phyloP scores from a whole-genome alignment of 441 rosid species.

The Erysimum cheiri region DNA sequence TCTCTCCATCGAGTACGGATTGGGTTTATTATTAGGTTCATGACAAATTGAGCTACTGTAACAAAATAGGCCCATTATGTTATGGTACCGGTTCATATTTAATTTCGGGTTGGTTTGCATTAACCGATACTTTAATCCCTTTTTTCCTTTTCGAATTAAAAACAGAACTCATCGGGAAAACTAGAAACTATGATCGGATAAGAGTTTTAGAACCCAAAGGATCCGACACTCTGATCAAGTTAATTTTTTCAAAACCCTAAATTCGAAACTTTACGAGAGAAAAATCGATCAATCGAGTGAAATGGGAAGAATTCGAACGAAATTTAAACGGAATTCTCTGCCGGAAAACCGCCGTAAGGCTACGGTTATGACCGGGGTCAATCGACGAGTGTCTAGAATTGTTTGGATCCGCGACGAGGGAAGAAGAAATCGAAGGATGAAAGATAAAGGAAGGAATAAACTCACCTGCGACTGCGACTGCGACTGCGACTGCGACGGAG shows the following conservation, averaged over 20 bases:
- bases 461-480: too few species aligned
- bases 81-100: neutral
- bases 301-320: neutral
- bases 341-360: neutral
- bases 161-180: neutral
- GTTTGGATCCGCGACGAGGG: neutral
- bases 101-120: neutral
- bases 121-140: neutral
- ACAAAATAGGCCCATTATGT: slow-evolving; percentile 11
- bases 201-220: neutral
- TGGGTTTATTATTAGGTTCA: neutral
- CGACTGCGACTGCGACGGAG: neutral
- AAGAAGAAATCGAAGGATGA: slow-evolving; percentile 15
- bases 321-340: too few species aligned
- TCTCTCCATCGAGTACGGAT: neutral
- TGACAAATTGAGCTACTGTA: neutral
- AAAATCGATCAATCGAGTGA: slow-evolving; percentile 14
- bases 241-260: neutral
- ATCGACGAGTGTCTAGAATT: neutral
- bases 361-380: neutral
- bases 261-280: neutral
- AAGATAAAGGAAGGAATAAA: neutral
- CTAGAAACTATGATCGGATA: neutral
- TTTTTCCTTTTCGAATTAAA: too few species aligned
- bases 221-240: neutral